Evolutionary conservation across 1,284 basidiomycete species (phyloP), one percentile per base, ranked within the genome.

Genomic region (Irpex sp.): DNA sequence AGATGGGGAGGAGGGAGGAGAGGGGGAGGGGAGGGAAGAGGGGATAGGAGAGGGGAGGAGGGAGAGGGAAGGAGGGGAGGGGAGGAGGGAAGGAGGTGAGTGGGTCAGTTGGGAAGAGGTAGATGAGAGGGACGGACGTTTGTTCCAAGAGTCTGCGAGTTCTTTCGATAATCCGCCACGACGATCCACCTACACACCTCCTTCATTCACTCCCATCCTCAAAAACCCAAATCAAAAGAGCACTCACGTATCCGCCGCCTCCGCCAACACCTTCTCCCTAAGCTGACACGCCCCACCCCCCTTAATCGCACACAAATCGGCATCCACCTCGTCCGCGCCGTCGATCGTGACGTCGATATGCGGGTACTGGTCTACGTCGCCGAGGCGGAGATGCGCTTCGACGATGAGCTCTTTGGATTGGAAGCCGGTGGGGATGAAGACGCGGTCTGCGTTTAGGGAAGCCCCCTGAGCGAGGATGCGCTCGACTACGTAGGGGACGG

Each of bases 281-380:
- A 99, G 79, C 71, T 99, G 97, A 76, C 97, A 98, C 1, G 96
- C 97, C 8, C 97, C 97, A 62, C 97, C 97, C 11, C 97, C 97
- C 78, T 99, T 99, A 81, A 99, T 97, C 66, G 93, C 93, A 79
- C 99, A 97, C 61, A 99, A 81, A 48, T 88, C 78, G 51, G 82
- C 77, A 77, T 98, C 96, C 38, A 98, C 94, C 93, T 98, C 97
- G 71, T 99, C 97, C 1, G 97, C 97, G 52, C 97, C 97, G 75
- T 99, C 97, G 62, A 99, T 89, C 5, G 96, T 97, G 34, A 99
- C 94, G 72, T 99, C 97, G 62, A 99, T 91, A 7, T 81, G 81
- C 1, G 93, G 91, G 77, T 93, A 96, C 74, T 95, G 90, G 73
- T 96, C 93, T 3, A 98, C 90, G 72, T 99, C 97, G 37, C 96